Evolutionary conservation across 305 asterid species (phyloP).

Genomic region (Fraxinus baroniana): DNA sequence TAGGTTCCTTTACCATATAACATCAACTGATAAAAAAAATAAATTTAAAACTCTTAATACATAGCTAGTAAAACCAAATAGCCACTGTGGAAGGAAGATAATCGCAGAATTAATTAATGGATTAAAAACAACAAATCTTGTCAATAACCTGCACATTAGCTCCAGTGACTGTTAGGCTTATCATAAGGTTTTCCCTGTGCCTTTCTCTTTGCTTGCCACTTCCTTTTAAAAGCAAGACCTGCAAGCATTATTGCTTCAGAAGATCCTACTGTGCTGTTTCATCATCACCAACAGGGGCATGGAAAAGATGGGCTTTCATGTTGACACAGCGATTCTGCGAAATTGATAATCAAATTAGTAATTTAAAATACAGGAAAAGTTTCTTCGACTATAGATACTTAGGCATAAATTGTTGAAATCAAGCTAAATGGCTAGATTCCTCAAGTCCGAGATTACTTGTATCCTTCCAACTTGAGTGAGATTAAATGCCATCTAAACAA

Average conservation of each 20-base stretch:
- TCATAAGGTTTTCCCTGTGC: slow-evolving; percentile 43
- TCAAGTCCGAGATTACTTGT: not conserved
- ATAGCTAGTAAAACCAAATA: not conserved
- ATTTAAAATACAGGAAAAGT: not conserved
- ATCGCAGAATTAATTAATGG: not conserved
- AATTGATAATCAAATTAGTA: slow-evolving; percentile 1
- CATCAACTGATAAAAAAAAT: not conserved
- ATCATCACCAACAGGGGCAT: slow-evolving; percentile 51
- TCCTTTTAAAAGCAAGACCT: slow-evolving; percentile 71
- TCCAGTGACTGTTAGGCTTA: slow-evolving; percentile 67
- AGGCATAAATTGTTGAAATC: not conserved
- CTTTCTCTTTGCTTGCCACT: slow-evolving; percentile 64
- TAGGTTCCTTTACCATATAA: not conserved
- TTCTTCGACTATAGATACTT: not conserved
- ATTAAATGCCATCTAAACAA: not conserved
- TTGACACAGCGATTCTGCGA: slow-evolving; percentile 69
- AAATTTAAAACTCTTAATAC: not conserved
- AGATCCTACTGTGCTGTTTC: slow-evolving; percentile 64
- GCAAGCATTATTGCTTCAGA: slow-evolving; percentile 77
- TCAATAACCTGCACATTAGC: slow-evolving; percentile 58
- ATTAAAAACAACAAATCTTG: not conserved
- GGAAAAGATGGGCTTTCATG: slow-evolving; percentile 55
- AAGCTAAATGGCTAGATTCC: not conserved
- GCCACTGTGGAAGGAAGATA: not conserved
- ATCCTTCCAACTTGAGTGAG: not conserved